Evolutionary conservation across 257 asterid species (phyloP), one percentile per base, ranked within the genome.

Genomic region (Solanum etuberosum): DNA sequence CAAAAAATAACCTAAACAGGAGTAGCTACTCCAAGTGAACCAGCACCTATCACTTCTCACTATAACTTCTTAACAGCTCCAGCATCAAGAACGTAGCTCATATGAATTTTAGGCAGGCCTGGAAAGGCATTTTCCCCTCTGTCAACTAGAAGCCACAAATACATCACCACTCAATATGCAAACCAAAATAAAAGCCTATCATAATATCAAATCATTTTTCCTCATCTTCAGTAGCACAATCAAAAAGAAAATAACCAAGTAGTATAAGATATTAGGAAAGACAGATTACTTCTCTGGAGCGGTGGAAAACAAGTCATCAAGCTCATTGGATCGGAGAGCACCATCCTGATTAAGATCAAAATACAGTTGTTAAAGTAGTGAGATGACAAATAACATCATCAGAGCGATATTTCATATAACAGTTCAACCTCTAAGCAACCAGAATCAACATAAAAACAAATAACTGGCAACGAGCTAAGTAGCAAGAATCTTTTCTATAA

Each of bases 261-360:
- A 43, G 51, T 35, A 65, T 57, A 80, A 31, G 68, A 86, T 51
- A 84, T 48, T 40, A 84, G 74, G 86, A 86, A 80, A 88, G 86
- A n/a, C 59, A 73, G 40, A 92, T 92, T 97, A 97, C 99, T 93
- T 96, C 86, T 97, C 99, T 27, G 99, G 99, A 20, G 99, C 98
- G 12, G 98, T 94, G 72, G 98, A 97, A 90, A 96, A 97, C 88
- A 97, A 90, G 90, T 97, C 98, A n/a, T 97, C 99, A 85, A 97
- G 92, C 91, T 97, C 99, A 59, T 91, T 91, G 83, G 92, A 70
- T 84, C 95, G 94, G 87, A 97, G 99, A 61, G 96, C 93, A 86
- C 97, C 98, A 92, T 96, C 99, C 99, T 97, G 88, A 89, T 89
- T 72, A 91, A 88, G 88, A 91, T 86, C 78, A 87, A 83, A 93